Conservation (phyloP, 129 eudicot genomes). For the Calendula officinalis region DNA sequence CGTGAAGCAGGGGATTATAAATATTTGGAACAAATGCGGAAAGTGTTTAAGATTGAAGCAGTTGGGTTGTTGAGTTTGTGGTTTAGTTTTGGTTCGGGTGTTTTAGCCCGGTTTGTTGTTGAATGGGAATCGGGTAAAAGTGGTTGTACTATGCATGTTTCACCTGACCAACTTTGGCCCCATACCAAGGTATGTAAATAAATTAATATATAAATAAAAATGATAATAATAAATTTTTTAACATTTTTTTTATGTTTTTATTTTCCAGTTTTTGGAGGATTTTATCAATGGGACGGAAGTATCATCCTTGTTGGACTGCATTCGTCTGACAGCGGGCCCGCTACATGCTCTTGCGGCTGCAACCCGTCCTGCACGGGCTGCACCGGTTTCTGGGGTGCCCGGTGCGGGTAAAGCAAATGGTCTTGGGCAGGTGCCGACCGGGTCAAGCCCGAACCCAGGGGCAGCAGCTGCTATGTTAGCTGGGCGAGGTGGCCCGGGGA, state of each 20-base stretch:
- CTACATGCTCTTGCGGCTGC: conserved; percentile 98
- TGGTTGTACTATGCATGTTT: conserved; percentile 98
- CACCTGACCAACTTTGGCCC: conserved; percentile 99
- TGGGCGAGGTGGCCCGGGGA: conserved; percentile 95
- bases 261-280: conserved; percentile 89
- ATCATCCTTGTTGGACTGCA: conserved; percentile 93
- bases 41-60: conserved; percentile 87
- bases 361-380: conserved; percentile 97
- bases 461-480: conserved; percentile 62
- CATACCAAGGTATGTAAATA: conserved; percentile 77
- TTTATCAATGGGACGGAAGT: conserved; percentile 96
- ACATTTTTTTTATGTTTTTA: neutral
- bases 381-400: conserved; percentile 84
- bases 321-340: conserved; percentile 97
- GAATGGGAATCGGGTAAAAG: conserved; percentile 97
- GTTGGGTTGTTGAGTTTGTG: conserved; percentile 95
- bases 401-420: conserved; percentile 59
- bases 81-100: conserved; percentile 96
- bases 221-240: neutral
- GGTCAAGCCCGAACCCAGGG: conserved; percentile 47
- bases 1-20: conserved; percentile 51
- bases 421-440: conserved; percentile 45
- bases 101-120: conserved; percentile 93
- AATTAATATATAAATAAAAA: neutral
- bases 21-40: conserved; percentile 76